Conservation (phyloP, 805 yeast species). For the Wickerhamiella kazuoi region DNA sequence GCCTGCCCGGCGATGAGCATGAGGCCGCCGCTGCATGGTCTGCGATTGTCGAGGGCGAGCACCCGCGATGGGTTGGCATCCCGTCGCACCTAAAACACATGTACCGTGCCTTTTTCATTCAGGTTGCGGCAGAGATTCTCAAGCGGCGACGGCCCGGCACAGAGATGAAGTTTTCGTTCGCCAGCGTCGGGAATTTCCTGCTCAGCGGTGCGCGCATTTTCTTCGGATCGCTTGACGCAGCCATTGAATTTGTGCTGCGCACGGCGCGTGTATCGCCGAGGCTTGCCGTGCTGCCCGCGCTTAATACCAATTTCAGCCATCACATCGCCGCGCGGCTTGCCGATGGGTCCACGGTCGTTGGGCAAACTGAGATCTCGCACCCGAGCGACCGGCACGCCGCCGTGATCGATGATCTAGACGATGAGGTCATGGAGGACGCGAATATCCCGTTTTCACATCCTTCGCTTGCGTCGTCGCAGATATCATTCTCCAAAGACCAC, state of each 20-base stretch:
- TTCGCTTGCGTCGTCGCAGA: conserved; percentile 52
- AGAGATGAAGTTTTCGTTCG: conserved; percentile 55
- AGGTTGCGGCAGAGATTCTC: conserved; percentile 59
- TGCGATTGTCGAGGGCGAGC: conserved; percentile 60
- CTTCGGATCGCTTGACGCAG: conserved; percentile 69
- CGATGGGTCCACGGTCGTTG: conserved; percentile 61
- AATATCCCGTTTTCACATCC: conserved; percentile 64
- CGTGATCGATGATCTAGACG: background rate
- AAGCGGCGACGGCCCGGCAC: conserved; percentile 43
- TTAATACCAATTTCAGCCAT: conserved; percentile 69
- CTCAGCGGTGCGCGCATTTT: conserved; percentile 67
- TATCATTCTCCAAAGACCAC: conserved; percentile 47
- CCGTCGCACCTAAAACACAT: conserved; percentile 48
- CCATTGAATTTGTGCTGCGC: conserved; percentile 56
- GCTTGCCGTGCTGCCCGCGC: conserved; percentile 54
- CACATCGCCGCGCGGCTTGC: conserved; percentile 63
- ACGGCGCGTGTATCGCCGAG: conserved; percentile 39
- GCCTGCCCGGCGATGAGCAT: conserved; percentile 32
- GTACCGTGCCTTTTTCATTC: conserved; percentile 57
- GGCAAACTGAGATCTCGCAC: conserved; percentile 88
- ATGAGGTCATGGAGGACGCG: conserved; percentile 32
- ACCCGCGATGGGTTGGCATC: conserved; percentile 45
- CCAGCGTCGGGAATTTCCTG: conserved; percentile 72
- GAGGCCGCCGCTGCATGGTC: conserved; percentile 61
- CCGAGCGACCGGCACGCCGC: conserved; percentile 28